These are phyloP conservation scores for Lepidopterella palustris DNA, from an alignment of 495 filamentous ascomycete species.

Conservation along the genomic window DNA sequence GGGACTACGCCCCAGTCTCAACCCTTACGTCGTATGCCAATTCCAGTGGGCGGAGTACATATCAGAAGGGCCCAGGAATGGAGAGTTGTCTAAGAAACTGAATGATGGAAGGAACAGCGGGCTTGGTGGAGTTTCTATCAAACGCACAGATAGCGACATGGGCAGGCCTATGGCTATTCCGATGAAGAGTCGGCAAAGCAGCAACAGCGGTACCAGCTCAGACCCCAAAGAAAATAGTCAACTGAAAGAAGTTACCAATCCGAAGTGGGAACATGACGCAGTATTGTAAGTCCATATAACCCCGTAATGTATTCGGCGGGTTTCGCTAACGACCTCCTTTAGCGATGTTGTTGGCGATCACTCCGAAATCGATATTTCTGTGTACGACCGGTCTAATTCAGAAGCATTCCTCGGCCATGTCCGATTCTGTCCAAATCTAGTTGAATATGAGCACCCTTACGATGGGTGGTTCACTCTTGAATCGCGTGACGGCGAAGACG, in stretches of 20 bases:
- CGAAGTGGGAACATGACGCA: conserved; percentile 92
- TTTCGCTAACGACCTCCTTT: conserved; percentile 12
- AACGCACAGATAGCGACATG: conserved; percentile 62
- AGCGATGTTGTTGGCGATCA: conserved; percentile 94
- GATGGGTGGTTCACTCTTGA: conserved; percentile 84
- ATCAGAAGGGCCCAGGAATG: conserved; percentile 68
- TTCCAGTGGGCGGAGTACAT: conserved; percentile 97
- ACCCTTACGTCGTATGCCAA: conserved; percentile 93
- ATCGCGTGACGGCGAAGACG: conserved; percentile 55
- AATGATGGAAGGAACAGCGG: conserved; percentile 30
- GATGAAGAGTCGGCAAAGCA: conserved; percentile 91
- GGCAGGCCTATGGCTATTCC: conserved; percentile 89
- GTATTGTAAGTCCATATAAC: conserved; percentile 73
- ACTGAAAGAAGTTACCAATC: conserved; percentile 67
- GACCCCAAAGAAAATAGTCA: conserved; percentile 52
- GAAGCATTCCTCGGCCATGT: conserved; percentile 93
- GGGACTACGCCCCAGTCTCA: conserved; percentile 69
- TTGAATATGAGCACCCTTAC: conserved; percentile 58
- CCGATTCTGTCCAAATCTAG: conserved; percentile 51
- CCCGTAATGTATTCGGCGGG: background rate
- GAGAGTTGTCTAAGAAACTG: conserved; percentile 37
- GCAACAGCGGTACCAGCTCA: conserved; percentile 62
- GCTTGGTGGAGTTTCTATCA: conserved; percentile 49
- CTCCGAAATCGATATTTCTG: conserved; percentile 84
- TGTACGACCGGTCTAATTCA: conserved; percentile 79